These are phyloP conservation scores for Calonectria honghensis DNA, from an alignment of 2,329 filamentous ascomycete genomes.

Conservation along the genomic window DNA sequence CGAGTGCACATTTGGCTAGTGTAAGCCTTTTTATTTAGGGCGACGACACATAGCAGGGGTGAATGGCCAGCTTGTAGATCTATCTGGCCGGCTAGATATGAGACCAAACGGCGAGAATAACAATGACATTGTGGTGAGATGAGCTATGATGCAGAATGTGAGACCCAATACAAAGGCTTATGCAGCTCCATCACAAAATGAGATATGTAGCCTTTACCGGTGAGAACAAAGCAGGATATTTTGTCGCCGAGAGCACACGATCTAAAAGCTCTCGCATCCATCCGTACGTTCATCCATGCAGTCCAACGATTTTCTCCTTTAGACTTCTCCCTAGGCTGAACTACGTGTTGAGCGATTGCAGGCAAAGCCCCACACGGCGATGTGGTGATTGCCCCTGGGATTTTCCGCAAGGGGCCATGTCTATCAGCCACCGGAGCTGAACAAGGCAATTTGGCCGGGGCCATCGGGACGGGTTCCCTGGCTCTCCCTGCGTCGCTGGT, in stretches of 20 bases:
- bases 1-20: neutral
- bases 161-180: neutral
- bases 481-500: neutral
- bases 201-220: neutral
- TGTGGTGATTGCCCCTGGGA: neutral
- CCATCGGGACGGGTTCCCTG: neutral
- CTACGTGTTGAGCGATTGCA: neutral
- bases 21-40: neutral
- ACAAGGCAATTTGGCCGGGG: neutral
- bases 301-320: neutral
- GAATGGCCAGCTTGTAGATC: neutral
- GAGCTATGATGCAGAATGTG: neutral
- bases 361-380: neutral
- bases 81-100: neutral
- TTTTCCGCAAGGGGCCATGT: neutral
- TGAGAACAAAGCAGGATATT: neutral
- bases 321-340: neutral
- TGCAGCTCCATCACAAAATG: neutral
- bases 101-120: neutral
- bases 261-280: neutral
- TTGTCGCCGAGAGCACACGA: neutral
- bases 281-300: neutral
- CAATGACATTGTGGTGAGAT: conserved; percentile 2
- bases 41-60: neutral
- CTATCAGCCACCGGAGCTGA: neutral